Evolutionary conservation across 1,284 basidiomycete species (phyloP).

Genomic region (Anthracocystis setariae): DNA sequence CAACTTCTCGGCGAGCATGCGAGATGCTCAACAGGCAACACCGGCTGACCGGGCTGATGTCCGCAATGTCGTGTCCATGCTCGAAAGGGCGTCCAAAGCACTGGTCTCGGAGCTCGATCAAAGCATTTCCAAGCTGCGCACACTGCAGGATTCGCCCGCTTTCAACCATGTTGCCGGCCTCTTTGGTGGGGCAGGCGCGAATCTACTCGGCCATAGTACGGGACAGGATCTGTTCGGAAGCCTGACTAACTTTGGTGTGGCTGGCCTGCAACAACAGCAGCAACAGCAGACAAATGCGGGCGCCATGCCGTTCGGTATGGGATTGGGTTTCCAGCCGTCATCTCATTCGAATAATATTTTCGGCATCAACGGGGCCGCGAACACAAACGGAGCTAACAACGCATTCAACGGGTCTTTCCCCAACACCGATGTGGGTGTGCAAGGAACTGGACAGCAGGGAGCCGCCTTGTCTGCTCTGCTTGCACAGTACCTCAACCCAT

Average conservation of each 20-base stretch:
- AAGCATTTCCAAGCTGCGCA: constrained; percentile 27
- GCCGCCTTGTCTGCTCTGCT: constrained; percentile 38
- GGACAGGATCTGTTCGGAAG: constrained; percentile 30
- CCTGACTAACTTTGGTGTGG: constrained; percentile 18
- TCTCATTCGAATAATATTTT: constrained; percentile 18
- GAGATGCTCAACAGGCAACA: constrained; percentile 32
- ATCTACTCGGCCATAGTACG: constrained; percentile 7
- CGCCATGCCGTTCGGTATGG: constrained; percentile 30
- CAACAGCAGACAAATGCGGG: constrained; percentile 19
- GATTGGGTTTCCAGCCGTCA: constrained; percentile 20
- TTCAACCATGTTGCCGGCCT: constrained; percentile 19
- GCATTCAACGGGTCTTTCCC: constrained; percentile 18
- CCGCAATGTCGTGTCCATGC: constrained; percentile 26
- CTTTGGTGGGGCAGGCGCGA: constrained; percentile 10
- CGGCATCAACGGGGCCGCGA: constrained; percentile 14
- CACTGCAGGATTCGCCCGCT: constrained; percentile 20
- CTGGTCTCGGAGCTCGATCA: constrained; percentile 36
- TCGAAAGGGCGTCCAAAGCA: constrained; percentile 34
- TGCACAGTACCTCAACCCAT: constrained; percentile 46
- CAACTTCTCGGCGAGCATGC: constrained; percentile 25
- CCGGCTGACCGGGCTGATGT: constrained; percentile 37
- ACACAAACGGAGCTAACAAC: constrained; percentile 2
- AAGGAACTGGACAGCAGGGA: constrained; percentile 11
- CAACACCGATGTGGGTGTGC: constrained; percentile 11
- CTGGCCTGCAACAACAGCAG: constrained; percentile 15